These are phyloP conservation scores for Botrytis sinoallii DNA, from an alignment of 2,329 filamentous ascomycete genomes.

Conservation along the genomic window DNA sequence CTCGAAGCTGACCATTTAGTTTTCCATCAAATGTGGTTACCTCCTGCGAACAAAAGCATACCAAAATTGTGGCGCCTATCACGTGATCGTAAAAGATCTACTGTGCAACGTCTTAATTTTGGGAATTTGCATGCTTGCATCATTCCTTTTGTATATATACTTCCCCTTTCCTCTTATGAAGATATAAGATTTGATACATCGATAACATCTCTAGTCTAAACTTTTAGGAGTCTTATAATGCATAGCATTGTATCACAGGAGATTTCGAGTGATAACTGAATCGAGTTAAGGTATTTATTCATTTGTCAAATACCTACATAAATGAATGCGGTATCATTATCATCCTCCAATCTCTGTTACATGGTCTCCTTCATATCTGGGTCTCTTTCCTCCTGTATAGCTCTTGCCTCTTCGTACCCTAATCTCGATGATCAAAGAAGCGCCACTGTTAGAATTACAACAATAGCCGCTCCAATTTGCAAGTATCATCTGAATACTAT, in stretches of 20 bases:
- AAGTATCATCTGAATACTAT: background rate
- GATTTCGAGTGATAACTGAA: background rate
- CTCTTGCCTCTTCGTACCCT: background rate
- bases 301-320: background rate
- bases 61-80: background rate
- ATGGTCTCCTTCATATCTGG: background rate
- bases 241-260: background rate
- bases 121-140: background rate
- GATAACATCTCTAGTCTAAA: background rate
- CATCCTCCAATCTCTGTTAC: fast-evolving
- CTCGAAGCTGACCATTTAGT: background rate
- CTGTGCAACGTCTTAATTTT: background rate
- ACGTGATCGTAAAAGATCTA: background rate
- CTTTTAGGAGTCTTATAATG: background rate
- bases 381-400: background rate
- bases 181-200: background rate
- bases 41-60: background rate
- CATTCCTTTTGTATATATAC: background rate
- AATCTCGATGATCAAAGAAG: background rate
- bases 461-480: background rate
- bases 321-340: background rate
- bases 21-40: background rate
- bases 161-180: background rate
- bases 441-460: background rate
- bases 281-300: background rate